Conservation (phyloP, 768 basidiomycete species). For the Sutorius australiensis region DNA sequence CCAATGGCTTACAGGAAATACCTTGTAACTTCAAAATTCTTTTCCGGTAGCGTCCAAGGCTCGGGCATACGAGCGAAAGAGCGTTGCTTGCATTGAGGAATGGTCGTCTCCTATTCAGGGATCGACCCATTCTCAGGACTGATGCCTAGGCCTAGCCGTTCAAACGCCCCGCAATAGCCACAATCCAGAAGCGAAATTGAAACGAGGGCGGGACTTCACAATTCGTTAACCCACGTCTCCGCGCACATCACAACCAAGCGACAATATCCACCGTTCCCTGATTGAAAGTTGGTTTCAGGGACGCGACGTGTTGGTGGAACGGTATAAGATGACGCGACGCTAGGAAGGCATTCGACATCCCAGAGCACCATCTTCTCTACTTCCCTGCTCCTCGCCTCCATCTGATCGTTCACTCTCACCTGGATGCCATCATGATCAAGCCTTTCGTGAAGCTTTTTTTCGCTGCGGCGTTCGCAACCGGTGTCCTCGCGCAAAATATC, state of each 20-base stretch:
- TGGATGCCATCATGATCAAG: slow-evolving; percentile 7
- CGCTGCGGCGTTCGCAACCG: not conserved
- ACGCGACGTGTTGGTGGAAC: not conserved
- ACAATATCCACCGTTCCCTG: no score
- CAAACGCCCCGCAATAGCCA: not conserved
- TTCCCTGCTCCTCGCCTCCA: not conserved
- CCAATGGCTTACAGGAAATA: not conserved
- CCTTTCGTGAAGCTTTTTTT: slow-evolving; percentile 4
- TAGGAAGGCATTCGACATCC: no score
- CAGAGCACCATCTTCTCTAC: not conserved
- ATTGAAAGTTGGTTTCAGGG: no score
- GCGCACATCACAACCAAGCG: no score
- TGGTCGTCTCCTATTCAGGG: no score
- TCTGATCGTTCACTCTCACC: not conserved
- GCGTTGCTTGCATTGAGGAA: not conserved
- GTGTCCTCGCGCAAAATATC: slow-evolving; percentile 38
- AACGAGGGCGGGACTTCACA: not conserved
- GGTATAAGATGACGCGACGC: not conserved
- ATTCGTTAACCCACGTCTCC: no score
- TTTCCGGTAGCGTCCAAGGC: not conserved
- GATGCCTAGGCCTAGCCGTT: not conserved
- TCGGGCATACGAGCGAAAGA: not conserved
- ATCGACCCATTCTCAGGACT: not conserved
- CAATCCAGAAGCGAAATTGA: not conserved
- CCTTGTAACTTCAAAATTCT: no score